phyloP scores from a whole-genome alignment of 225 moss, liverwort and hornwort genomes.

The Bryum argenteum region DNA sequence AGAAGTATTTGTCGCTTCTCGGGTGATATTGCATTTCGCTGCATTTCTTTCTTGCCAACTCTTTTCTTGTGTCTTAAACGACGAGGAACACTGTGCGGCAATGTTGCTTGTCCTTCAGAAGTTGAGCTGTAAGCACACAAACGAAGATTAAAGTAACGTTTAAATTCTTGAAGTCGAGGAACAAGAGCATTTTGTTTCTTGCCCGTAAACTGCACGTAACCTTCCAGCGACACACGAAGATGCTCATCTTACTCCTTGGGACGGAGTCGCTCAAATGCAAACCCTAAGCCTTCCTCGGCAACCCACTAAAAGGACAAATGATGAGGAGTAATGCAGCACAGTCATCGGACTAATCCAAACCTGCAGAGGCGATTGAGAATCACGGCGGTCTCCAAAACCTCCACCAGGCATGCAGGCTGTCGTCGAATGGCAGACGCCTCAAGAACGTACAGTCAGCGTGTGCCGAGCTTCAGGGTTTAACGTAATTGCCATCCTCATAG shows the following conservation, averaged over 20 bases:
- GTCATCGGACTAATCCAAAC: slow-evolving; percentile 22
- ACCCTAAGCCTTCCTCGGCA: slow-evolving; percentile 19
- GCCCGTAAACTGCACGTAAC: background rate
- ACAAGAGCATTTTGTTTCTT: background rate
- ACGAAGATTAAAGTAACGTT: background rate
- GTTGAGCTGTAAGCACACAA: background rate
- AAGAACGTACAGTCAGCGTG: slow-evolving; percentile 13
- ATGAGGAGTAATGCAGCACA: background rate
- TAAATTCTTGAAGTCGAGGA: background rate
- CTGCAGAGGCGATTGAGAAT: background rate
- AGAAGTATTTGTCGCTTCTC: background rate
- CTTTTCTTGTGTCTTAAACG: background rate
- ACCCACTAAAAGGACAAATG: background rate
- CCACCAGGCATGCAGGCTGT: background rate
- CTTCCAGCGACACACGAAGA: background rate
- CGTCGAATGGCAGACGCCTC: background rate
- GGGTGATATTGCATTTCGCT: background rate
- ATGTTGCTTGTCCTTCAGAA: too few relatives aligned
- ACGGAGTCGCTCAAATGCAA: background rate
- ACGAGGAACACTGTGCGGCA: too few relatives aligned
- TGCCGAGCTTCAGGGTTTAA: background rate
- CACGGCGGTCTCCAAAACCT: background rate
- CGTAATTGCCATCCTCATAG: slow-evolving; percentile 2
- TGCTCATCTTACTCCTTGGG: background rate
- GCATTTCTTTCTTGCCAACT: background rate